A percentile compares a stretch with the other conserved stretches of the same genome.
Evolutionary conservation across 1,284 basidiomycete species (phyloP).

Genomic region (Microbotryum lychnidis-dioicae): DNA sequence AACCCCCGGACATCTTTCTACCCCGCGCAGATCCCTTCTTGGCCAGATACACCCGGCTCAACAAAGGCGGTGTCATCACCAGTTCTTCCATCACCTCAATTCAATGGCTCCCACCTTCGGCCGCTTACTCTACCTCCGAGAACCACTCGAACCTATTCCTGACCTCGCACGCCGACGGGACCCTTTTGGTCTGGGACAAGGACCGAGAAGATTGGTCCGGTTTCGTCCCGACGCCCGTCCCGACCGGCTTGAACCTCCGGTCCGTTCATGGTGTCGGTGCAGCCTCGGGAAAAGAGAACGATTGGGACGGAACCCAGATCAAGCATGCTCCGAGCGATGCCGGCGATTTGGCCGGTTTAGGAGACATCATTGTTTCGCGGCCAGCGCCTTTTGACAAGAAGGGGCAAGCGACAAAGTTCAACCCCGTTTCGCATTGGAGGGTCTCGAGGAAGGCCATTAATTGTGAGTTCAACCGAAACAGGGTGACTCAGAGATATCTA

Average conservation of each 20-base stretch:
- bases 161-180: constrained; percentile 83
- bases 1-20: not conserved
- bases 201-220: constrained; percentile 62
- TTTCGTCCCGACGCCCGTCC: constrained; percentile 2
- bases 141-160: constrained; percentile 57
- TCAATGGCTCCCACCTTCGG: constrained; percentile 78
- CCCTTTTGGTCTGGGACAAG: constrained; percentile 77
- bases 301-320: constrained; percentile 1
- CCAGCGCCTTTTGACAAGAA: constrained; percentile 52
- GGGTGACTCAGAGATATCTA: constrained; percentile 14
- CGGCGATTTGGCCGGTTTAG: constrained; percentile 37
- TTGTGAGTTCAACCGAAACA: constrained; percentile 47
- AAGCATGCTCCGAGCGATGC: not conserved
- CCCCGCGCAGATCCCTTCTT: constrained; percentile 63
- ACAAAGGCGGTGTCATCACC: constrained; percentile 79
- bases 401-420: constrained; percentile 51
- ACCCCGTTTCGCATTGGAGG: constrained; percentile 64
- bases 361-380: constrained; percentile 67
- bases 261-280: not conserved
- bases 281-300: constrained; percentile 6
- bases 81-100: constrained; percentile 71
- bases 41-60: constrained; percentile 76
- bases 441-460: constrained; percentile 55
- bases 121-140: constrained; percentile 30
- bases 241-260: not conserved